A percentile compares a stretch with the other conserved stretches of the same genome.
These are phyloP conservation scores for Cyberlindnera mrakii DNA, from an alignment of 805 yeast genomes.

Conservation along the genomic window DNA sequence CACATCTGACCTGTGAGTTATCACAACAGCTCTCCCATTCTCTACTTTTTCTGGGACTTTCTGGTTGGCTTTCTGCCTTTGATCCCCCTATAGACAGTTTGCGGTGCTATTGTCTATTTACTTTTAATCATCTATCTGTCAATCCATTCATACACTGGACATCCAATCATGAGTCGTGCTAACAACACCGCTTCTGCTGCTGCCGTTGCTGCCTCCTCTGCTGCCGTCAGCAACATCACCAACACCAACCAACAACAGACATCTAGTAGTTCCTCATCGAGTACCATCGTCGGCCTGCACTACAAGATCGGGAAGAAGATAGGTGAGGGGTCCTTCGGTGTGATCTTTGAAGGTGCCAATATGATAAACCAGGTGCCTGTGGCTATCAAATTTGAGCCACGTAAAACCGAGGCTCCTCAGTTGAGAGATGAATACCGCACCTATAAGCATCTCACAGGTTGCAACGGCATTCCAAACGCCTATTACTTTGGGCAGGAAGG, in stretches of 20 bases:
- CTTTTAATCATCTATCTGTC: too few relatives aligned
- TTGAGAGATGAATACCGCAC: conserved; percentile 76
- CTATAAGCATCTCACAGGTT: conserved; percentile 62
- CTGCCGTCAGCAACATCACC: conserved; percentile 23
- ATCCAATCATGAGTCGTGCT: conserved; percentile 12
- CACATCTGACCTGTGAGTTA: too few relatives aligned
- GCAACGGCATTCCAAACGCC: conserved; percentile 75
- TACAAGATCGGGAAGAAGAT: conserved; percentile 78
- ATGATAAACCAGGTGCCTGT: conserved; percentile 55
- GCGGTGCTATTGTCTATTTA: too few relatives aligned
- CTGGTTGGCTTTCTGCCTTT: too few relatives aligned
- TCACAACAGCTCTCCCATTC: too few relatives aligned
- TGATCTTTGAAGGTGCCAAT: conserved; percentile 76
- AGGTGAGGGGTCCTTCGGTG: conserved; percentile 86
- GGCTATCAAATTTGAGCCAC: conserved; percentile 77
- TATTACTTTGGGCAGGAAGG: conserved; percentile 86
- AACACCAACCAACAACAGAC: conserved; percentile 13
- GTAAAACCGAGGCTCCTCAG: conserved; percentile 81
- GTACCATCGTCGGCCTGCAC: conserved; percentile 45
- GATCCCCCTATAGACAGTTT: too few relatives aligned
- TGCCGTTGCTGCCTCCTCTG: conserved; percentile 25
- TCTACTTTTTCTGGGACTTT: too few relatives aligned
- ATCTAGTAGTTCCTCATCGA: too few relatives aligned
- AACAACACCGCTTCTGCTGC: conserved; percentile 20
- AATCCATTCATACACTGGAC: too few relatives aligned